phyloP scores from a whole-genome alignment of 2,329 filamentous ascomycete genomes.

The Ophiocordyceps robertsii region DNA sequence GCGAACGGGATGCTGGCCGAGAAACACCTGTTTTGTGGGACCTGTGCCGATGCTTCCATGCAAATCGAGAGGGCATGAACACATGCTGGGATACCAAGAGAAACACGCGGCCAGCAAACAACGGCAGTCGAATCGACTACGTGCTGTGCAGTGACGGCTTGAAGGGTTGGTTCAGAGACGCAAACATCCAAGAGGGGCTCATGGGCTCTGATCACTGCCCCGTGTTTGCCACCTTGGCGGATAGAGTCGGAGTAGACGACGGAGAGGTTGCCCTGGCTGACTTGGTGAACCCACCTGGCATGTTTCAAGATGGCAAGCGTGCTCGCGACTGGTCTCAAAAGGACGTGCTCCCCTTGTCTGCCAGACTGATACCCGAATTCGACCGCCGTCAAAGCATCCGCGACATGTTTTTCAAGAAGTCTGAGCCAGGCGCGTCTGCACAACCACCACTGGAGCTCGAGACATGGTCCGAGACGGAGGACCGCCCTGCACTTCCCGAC shows the following conservation, averaged over 20 bases:
- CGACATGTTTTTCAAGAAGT: conserved; percentile 64
- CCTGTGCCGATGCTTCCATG: conserved; percentile 69
- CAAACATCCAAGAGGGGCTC: conserved; percentile 85
- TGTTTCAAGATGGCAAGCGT: conserved; percentile 56
- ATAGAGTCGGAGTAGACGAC: conserved; percentile 40
- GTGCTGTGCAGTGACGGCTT: conserved; percentile 71
- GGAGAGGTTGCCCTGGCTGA: conserved; percentile 46
- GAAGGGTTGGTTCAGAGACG: conserved; percentile 63
- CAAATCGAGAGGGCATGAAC: conserved; percentile 75
- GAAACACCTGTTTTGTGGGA: conserved; percentile 69
- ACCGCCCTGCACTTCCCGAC: too few species aligned
- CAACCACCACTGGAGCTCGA: not conserved
- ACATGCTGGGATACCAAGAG: conserved; percentile 94
- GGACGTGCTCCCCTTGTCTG: conserved; percentile 61
- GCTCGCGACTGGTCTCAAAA: conserved; percentile 52
- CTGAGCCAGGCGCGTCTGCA: conserved; percentile 4
- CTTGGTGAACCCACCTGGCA: conserved; percentile 62
- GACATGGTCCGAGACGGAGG: too few species aligned
- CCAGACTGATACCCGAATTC: conserved; percentile 77
- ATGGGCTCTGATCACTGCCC: conserved; percentile 96
- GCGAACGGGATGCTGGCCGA: conserved; percentile 52
- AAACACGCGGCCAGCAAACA: conserved; percentile 92
- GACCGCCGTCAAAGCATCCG: conserved; percentile 72
- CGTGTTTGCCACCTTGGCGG: conserved; percentile 64
- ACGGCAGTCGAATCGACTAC: conserved; percentile 87